phyloP scores from a whole-genome alignment of 331 rosid species.

The Malus hybrid region DNA sequence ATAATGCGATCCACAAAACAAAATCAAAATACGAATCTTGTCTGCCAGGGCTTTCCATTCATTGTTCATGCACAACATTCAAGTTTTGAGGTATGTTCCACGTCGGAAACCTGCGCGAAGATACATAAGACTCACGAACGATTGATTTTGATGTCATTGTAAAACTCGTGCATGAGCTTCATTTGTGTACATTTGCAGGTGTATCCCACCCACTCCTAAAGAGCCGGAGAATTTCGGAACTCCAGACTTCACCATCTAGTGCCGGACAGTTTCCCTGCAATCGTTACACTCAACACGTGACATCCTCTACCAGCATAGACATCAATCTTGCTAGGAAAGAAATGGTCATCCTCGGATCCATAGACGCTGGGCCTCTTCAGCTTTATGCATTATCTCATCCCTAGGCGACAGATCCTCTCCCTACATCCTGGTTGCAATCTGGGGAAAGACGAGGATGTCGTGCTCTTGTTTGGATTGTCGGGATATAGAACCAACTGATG shows the following conservation, averaged over 20 bases:
- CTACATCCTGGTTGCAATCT: constrained; percentile 82
- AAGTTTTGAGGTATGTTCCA: constrained; percentile 22
- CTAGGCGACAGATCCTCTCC: constrained; percentile 72
- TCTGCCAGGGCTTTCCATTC: constrained; percentile 91
- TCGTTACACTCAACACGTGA: constrained; percentile 86
- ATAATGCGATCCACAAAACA: constrained; percentile 38
- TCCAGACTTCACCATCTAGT: constrained; percentile 89
- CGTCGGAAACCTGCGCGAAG: not conserved
- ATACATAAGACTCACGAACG: too few species aligned
- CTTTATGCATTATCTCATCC: constrained; percentile 95
- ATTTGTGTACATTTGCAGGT: constrained; percentile 31
- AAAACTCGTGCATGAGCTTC: too few species aligned
- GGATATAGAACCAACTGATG: constrained; percentile 19
- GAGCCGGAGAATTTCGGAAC: constrained; percentile 81
- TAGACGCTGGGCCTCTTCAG: constrained; percentile 90
- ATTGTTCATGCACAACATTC: constrained; percentile 95
- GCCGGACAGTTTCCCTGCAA: constrained; percentile 92
- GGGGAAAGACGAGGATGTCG: constrained; percentile 82
- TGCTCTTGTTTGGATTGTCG: constrained; percentile 92
- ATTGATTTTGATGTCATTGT: too few species aligned
- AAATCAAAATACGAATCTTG: constrained; percentile 73
- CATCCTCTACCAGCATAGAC: constrained; percentile 92
- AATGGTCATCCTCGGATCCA: constrained; percentile 96
- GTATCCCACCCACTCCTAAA: constrained; percentile 71
- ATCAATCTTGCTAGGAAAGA: constrained; percentile 82